phyloP scores from a whole-genome alignment of 2,329 filamentous ascomycete species.

The Neofusicoccum cordaticola region DNA sequence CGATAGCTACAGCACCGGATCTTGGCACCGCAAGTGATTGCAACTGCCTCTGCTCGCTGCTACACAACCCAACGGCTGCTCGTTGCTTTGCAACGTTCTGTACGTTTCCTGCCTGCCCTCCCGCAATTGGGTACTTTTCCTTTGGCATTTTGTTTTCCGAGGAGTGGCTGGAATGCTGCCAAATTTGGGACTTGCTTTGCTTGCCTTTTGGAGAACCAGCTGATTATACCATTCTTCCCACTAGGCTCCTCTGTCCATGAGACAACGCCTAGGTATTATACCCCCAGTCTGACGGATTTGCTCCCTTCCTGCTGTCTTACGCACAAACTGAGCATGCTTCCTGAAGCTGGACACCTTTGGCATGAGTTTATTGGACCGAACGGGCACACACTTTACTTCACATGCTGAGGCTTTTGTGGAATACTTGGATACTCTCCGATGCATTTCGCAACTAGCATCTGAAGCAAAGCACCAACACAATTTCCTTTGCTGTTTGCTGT shows the following conservation, averaged over 20 bases:
- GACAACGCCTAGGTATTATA: background rate
- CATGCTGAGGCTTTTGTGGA: background rate
- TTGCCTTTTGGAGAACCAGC: background rate
- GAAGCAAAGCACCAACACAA: background rate
- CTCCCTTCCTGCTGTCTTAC: background rate
- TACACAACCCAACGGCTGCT: background rate
- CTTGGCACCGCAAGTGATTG: slow-evolving; percentile 5
- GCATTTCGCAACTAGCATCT: background rate
- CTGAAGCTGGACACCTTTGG: slow-evolving; percentile 1
- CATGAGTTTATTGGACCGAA: background rate
- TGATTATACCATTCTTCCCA: slow-evolving; percentile 1
- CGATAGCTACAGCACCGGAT: slow-evolving; percentile 21
- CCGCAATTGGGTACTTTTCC: background rate
- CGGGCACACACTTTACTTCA: background rate
- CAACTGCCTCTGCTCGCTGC: background rate
- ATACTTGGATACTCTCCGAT: background rate
- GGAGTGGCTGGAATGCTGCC: background rate
- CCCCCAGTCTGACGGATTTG: background rate
- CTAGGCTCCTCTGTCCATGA: background rate
- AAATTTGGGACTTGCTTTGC: background rate
- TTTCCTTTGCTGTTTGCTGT: background rate
- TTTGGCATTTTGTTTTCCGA: background rate
- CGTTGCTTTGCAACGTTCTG: background rate
- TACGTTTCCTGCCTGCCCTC: background rate
- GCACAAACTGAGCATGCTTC: background rate